Evolutionary conservation across 164 flowering plant genomes (phyloP).

Genomic region (Annona cherimola): DNA sequence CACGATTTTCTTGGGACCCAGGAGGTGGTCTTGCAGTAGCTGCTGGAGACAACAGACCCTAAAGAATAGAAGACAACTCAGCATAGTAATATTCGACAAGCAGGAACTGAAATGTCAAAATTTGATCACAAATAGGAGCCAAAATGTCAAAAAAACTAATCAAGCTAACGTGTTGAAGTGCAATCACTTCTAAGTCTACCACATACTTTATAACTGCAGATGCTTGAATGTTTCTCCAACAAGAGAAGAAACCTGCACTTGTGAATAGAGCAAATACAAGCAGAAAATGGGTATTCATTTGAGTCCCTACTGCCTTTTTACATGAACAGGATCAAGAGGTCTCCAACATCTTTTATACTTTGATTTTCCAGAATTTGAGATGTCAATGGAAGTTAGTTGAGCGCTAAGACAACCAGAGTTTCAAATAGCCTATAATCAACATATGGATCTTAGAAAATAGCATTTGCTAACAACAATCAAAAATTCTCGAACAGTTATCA

Average conservation of each 20-base stretch:
- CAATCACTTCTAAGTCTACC: neutral
- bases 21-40: constrained; percentile 8
- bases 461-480: too few species aligned
- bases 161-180: neutral
- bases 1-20: constrained; percentile 57
- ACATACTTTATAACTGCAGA: neutral
- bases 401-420: too few species aligned
- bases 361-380: too few species aligned
- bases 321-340: too few species aligned
- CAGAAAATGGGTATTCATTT: neutral
- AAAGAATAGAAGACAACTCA: neutral
- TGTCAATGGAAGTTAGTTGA: too few species aligned
- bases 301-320: too few species aligned
- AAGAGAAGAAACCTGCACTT: neutral
- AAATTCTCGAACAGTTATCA: too few species aligned
- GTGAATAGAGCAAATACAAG: neutral
- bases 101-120: neutral
- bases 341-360: too few species aligned
- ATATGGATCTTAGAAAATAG: too few species aligned
- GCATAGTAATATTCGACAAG: neutral
- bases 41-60: constrained; percentile 14
- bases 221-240: neutral
- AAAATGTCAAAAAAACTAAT: neutral
- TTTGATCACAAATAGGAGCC: neutral
- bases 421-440: too few species aligned